phyloP scores from a whole-genome alignment of 176 grass and related monocot species.

The Lolium rigidum region DNA sequence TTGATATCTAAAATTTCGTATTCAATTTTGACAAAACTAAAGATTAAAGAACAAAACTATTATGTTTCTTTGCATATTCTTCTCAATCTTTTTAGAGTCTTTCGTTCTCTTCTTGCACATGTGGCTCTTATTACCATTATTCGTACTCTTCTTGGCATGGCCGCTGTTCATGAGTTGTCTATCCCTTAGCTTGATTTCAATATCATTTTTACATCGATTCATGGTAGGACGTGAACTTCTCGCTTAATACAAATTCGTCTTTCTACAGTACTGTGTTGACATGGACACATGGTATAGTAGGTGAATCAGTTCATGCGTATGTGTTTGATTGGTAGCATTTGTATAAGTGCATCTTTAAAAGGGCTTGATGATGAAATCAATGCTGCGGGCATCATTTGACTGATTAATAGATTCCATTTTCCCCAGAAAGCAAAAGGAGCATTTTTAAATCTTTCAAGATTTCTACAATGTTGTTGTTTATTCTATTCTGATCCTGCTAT shows the following conservation, averaged over 20 bases:
- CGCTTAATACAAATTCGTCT: background rate
- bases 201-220: too few species aligned
- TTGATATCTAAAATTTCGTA: background rate
- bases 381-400: background rate
- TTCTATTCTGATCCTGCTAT: slow-evolving; percentile 30
- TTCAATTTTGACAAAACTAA: background rate
- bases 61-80: slow-evolving; percentile 2
- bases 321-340: background rate
- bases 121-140: too few species aligned
- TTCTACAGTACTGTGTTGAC: background rate
- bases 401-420: background rate
- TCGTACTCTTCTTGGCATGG: too few species aligned
- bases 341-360: background rate
- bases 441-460: slow-evolving; percentile 2
- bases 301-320: background rate
- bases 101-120: too few species aligned
- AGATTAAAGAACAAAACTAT: background rate
- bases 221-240: background rate
- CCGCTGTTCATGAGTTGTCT: too few species aligned
- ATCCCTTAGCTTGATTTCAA: background rate
- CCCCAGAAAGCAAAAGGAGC: background rate
- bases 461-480: background rate
- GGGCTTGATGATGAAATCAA: background rate
- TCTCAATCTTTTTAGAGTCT: background rate
- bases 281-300: background rate